phyloP scores from a whole-genome alignment of 2,329 filamentous ascomycete species.

The Cordyceps cicadae region DNA sequence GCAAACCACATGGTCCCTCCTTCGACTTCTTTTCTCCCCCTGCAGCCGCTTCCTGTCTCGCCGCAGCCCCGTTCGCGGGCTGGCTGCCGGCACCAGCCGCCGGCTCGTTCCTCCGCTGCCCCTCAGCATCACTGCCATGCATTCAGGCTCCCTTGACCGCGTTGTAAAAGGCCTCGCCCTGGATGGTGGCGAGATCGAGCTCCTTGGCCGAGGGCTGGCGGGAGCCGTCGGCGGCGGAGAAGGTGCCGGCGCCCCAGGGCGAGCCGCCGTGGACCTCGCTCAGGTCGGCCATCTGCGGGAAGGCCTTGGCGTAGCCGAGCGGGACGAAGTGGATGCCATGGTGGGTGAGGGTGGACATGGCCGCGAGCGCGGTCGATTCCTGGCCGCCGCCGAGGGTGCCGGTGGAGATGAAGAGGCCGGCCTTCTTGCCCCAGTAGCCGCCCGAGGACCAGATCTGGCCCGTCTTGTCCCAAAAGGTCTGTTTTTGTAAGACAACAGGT shows the following conservation, averaged over 20 bases:
- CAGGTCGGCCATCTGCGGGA: slow-evolving; percentile 61
- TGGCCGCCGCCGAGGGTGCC: slow-evolving; percentile 80
- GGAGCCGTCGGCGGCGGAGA: slow-evolving; percentile 69
- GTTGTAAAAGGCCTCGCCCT: slow-evolving; percentile 81
- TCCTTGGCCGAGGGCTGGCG: slow-evolving; percentile 71
- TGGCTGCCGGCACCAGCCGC: neutral
- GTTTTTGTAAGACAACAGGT: neutral
- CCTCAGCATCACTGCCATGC: slow-evolving; percentile 45
- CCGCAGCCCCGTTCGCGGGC: slow-evolving; percentile 14
- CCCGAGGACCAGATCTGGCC: slow-evolving; percentile 76
- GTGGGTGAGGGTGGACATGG: slow-evolving; percentile 80
- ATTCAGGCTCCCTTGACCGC: slow-evolving; percentile 63
- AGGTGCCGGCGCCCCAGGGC: slow-evolving; percentile 92
- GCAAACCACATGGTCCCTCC: slow-evolving; percentile 69
- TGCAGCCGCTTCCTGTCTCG: slow-evolving; percentile 15
- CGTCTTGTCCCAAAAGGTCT: slow-evolving; percentile 79
- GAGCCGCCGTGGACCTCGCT: slow-evolving; percentile 76
- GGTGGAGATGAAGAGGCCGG: slow-evolving; percentile 86
- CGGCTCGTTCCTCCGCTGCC: too few relatives aligned
- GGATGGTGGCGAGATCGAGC: slow-evolving; percentile 67
- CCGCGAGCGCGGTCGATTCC: slow-evolving; percentile 73
- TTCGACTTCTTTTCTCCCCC: slow-evolving; percentile 40
- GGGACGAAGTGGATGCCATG: slow-evolving; percentile 97
- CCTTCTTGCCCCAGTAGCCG: slow-evolving; percentile 77
- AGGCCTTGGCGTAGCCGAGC: slow-evolving; percentile 79